A percentile compares a stretch with the other conserved stretches of the same genome.
Evolutionary conservation across 1,284 basidiomycete species (phyloP).

Genomic region (Leccinum angustisporum): DNA sequence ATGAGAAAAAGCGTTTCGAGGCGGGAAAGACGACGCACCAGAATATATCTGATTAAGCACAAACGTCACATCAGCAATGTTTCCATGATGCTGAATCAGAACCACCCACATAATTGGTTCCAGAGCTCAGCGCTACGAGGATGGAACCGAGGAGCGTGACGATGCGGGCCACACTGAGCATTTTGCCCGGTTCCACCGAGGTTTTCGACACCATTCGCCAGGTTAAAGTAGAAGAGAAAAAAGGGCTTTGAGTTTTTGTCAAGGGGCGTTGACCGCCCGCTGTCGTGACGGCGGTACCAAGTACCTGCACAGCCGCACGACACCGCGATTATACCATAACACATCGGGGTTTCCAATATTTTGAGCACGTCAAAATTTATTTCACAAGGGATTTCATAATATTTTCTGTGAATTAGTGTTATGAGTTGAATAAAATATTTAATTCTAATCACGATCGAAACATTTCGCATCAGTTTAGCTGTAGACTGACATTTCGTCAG

Average conservation of each 20-base stretch:
- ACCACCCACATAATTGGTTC: slow-evolving; percentile 66
- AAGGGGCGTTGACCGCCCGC: no score
- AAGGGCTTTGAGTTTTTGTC: no score
- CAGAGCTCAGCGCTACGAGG: slow-evolving; percentile 59
- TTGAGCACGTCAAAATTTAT: not conserved
- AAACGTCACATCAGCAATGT: slow-evolving; percentile 3
- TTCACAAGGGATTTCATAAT: not conserved
- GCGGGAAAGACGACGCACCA: slow-evolving; percentile 18
- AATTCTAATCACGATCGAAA: no score
- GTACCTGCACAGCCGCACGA: no score
- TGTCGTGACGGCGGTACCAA: no score
- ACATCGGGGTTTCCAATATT: not conserved
- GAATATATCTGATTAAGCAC: slow-evolving; percentile 28
- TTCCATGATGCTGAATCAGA: slow-evolving; percentile 13
- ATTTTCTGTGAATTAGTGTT: not conserved
- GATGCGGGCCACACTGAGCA: slow-evolving; percentile 25
- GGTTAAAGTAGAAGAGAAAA: not conserved
- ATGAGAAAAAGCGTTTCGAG: not conserved
- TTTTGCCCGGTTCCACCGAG: slow-evolving; percentile 2
- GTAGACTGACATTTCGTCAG: no score
- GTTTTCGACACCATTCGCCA: slow-evolving; percentile 13
- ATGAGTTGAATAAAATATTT: no score
- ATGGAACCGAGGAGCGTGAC: slow-evolving; percentile 51
- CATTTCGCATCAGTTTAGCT: no score
- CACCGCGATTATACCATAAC: no score